phyloP scores from a whole-genome alignment of 106 monocot genomes.

The Cymbidium sinense region DNA sequence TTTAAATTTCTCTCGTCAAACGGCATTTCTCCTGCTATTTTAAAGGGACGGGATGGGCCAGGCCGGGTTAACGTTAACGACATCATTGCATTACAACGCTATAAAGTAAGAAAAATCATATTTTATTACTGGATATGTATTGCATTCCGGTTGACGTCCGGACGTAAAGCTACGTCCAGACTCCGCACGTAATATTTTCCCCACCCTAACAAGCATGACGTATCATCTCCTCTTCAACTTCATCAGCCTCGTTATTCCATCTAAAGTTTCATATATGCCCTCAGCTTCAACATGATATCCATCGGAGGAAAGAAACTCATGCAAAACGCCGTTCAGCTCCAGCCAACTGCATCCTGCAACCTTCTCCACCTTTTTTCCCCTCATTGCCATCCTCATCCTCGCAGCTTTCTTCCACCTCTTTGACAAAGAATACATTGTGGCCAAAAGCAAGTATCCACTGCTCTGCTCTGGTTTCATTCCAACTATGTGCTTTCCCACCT shows the following conservation, averaged over 20 bases:
- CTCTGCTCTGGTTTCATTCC: conserved; percentile 13
- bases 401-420: conserved; percentile 21
- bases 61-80: too few species aligned
- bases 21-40: too few species aligned
- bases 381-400: conserved; percentile 16
- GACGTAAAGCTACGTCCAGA: too few species aligned
- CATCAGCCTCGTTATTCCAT: conserved; percentile 9
- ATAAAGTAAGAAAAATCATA: too few species aligned
- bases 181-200: too few species aligned
- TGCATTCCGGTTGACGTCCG: too few species aligned
- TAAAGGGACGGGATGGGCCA: too few species aligned
- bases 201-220: too few species aligned
- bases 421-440: conserved; percentile 17
- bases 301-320: conserved; percentile 24
- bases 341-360: conserved; percentile 24
- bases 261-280: conserved; percentile 12
- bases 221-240: neutral
- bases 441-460: conserved; percentile 17
- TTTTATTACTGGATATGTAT: too few species aligned
- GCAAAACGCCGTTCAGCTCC: conserved; percentile 19
- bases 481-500: conserved; percentile 14
- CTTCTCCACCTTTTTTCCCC: conserved; percentile 5
- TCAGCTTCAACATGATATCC: conserved; percentile 18
- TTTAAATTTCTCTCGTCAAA: too few species aligned
- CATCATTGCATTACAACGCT: too few species aligned